These are phyloP conservation scores for Aspergillus tamarii DNA, from an alignment of 2,329 filamentous ascomycete species.

Conservation along the genomic window DNA sequence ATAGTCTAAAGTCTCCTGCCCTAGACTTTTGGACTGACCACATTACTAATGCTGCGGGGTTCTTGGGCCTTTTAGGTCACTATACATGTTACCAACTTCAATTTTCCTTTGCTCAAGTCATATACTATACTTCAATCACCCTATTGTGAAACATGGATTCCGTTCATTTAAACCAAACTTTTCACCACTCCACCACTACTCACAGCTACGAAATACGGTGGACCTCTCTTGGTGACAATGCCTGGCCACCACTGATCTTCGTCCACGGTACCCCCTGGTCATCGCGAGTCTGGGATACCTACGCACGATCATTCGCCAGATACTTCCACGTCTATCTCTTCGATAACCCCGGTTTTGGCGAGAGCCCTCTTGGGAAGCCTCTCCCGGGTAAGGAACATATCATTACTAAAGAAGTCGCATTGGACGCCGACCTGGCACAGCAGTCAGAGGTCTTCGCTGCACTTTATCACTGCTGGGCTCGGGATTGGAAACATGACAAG, in stretches of 20 bases:
- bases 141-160: no score
- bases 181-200: conserved; percentile 33
- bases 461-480: conserved; percentile 40
- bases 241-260: conserved; percentile 43
- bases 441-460: conserved; percentile 45
- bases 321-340: conserved; percentile 49
- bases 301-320: conserved; percentile 39
- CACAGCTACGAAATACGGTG: conserved; percentile 36
- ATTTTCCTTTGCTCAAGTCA: no score
- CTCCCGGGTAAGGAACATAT: not conserved
- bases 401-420: conserved; percentile 19
- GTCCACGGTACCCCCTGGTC: conserved; percentile 55
- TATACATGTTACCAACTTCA: no score
- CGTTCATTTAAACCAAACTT: conserved; percentile 19
- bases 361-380: conserved; percentile 34
- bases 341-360: conserved; percentile 52
- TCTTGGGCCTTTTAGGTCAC: no score
- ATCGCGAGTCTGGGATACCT: conserved; percentile 43
- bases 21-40: no score
- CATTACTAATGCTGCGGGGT: no score
- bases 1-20: no score
- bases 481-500: conserved; percentile 12
- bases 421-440: conserved; percentile 41
- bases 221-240: conserved; percentile 37
- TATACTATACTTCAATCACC: no score